A percentile compares a stretch with the other conserved stretches of the same genome.
phyloP scores from a whole-genome alignment of 1,284 basidiomycete species.

The Irpex lacteus region DNA sequence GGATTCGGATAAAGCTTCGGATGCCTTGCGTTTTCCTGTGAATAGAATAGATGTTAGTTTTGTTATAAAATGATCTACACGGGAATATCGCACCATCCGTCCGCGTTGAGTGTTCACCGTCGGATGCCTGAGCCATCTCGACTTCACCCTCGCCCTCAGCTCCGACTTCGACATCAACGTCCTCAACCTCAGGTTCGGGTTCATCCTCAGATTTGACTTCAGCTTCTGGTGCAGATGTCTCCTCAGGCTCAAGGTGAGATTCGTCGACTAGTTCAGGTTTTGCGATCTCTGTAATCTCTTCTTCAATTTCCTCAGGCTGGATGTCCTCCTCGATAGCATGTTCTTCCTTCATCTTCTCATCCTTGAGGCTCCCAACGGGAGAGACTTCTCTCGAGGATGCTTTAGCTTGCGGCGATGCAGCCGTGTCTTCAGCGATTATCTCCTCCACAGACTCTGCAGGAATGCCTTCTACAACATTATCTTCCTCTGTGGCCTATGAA shows the following conservation, averaged over 20 bases:
- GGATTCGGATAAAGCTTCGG: constrained; percentile 46
- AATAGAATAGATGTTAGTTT: not conserved
- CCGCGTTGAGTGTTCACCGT: constrained; percentile 2
- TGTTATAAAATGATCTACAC: not conserved
- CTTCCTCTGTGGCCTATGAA: not conserved
- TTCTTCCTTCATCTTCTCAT: not conserved
- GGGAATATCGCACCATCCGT: not conserved
- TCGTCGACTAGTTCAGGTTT: not conserved
- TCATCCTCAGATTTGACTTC: not conserved
- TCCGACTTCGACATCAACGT: not conserved
- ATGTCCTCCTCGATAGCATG: not conserved
- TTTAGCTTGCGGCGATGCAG: not conserved
- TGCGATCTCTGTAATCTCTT: not conserved
- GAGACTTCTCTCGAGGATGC: not conserved
- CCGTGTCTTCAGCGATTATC: not conserved
- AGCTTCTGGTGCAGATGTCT: not conserved
- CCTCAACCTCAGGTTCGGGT: not conserved
- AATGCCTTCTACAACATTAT: not conserved
- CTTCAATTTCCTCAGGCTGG: not conserved
- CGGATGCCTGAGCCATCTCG: constrained; percentile 18
- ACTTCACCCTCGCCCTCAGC: constrained; percentile 10
- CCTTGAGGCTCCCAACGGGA: not conserved
- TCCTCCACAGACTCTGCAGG: not conserved
- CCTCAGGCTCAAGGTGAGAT: too few species aligned
- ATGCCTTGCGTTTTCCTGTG: constrained; percentile 67